phyloP scores from a whole-genome alignment of 139 green algal genomes.

The Limnomonas spitsbergensis region DNA sequence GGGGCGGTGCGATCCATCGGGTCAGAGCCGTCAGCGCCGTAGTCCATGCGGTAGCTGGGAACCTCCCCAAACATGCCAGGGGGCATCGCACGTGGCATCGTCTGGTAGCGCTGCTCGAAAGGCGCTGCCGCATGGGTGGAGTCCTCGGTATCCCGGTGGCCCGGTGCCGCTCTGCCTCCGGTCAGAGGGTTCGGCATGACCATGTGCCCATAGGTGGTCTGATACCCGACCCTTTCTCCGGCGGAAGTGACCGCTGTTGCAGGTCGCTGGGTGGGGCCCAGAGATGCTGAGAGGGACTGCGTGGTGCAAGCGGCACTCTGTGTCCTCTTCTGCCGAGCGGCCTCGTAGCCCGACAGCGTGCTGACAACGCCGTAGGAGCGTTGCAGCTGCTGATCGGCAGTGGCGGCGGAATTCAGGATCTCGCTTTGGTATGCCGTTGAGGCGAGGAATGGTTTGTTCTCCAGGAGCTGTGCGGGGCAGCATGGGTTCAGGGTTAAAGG shows the following conservation, averaged over 20 bases:
- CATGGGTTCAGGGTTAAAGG: neutral
- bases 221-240: slow-evolving; percentile 40
- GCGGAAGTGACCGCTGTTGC: slow-evolving; percentile 17
- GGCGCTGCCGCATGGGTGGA: neutral
- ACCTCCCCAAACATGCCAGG: slow-evolving; percentile 28
- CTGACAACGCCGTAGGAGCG: slow-evolving; percentile 21
- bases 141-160: neutral
- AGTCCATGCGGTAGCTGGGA: slow-evolving; percentile 29
- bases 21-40: slow-evolving; percentile 34
- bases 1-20: slow-evolving; percentile 37
- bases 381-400: slow-evolving; percentile 26
- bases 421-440: slow-evolving; percentile 51
- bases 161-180: neutral
- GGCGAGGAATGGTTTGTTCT: slow-evolving; percentile 31
- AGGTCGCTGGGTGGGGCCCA: slow-evolving; percentile 20
- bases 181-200: neutral
- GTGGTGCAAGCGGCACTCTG: neutral
- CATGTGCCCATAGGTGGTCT: slow-evolving; percentile 21
- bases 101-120: slow-evolving; percentile 6
- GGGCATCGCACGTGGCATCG: slow-evolving; percentile 41
- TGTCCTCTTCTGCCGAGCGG: slow-evolving; percentile 15
- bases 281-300: neutral
- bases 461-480: neutral
- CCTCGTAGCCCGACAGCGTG: slow-evolving; percentile 36
- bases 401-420: slow-evolving; percentile 29